Percentiles rank a stretch among this genome's conserved stretches.
Evolutionary conservation across 257 asterid species (phyloP).

Genomic region (Verbascum thapsus): DNA sequence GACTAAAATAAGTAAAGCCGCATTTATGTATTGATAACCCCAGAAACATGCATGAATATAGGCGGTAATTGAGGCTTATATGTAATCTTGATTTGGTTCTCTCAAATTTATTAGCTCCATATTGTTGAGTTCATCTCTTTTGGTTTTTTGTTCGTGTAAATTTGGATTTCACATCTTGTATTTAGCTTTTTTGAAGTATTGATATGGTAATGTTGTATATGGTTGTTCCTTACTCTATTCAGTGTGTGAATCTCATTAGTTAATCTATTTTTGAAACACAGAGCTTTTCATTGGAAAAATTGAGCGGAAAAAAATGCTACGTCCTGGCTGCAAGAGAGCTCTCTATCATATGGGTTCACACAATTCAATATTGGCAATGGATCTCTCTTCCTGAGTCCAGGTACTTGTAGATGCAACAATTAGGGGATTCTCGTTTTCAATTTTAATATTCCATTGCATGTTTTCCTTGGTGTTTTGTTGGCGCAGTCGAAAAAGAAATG

Average conservation of each 20-base stretch:
- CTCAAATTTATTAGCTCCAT: neutral
- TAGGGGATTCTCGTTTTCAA: too few species aligned
- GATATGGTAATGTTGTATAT: neutral
- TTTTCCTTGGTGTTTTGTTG: too few species aligned
- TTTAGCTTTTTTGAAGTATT: neutral
- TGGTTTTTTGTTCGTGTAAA: neutral
- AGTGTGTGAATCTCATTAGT: conserved; percentile 28
- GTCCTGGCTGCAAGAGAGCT: conserved; percentile 75
- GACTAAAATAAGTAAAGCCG: too few species aligned
- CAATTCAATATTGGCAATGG: conserved; percentile 69
- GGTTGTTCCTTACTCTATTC: neutral
- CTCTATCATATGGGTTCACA: conserved; percentile 56
- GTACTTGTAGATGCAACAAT: conserved; percentile 36
- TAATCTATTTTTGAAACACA: conserved; percentile 31
- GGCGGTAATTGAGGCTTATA: neutral
- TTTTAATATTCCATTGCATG: too few species aligned
- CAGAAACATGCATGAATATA: neutral
- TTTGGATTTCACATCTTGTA: neutral
- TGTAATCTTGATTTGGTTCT: neutral
- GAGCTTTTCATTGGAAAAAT: conserved; percentile 75
- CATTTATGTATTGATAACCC: neutral
- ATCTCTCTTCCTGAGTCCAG: conserved; percentile 52
- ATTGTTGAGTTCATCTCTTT: neutral
- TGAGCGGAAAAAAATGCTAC: conserved; percentile 69
- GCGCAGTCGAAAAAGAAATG: too few species aligned